phyloP scores from a whole-genome alignment of 2,329 filamentous ascomycete genomes.

The Fusarium transvaalense region DNA sequence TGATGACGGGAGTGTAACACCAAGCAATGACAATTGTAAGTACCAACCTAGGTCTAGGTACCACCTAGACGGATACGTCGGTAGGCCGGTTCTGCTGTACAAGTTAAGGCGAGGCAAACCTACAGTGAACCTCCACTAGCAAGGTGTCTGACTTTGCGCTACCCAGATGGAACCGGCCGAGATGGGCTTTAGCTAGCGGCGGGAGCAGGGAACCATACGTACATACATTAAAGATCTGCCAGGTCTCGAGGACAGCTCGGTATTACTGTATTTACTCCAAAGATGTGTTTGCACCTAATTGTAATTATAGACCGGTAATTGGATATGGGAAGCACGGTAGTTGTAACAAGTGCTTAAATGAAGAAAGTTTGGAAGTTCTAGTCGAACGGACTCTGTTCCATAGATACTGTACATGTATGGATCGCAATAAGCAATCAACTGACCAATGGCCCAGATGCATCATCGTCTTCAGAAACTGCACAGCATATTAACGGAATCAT shows the following conservation, averaged over 20 bases:
- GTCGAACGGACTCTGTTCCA: neutral
- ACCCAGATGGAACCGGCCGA: slow-evolving; percentile 28
- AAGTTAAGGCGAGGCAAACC: neutral
- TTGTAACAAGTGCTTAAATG: neutral
- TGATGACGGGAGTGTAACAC: slow-evolving; percentile 6
- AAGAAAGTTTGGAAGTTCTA: neutral
- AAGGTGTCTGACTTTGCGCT: slow-evolving; percentile 5
- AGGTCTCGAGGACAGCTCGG: neutral
- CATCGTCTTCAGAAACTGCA: neutral
- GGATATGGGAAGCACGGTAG: neutral
- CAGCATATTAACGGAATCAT: slow-evolving; percentile 34
- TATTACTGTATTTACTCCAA: neutral
- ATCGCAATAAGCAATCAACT: neutral
- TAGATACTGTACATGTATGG: neutral
- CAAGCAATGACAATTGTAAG: slow-evolving; percentile 22
- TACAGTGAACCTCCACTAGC: neutral
- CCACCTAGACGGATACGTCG: slow-evolving; percentile 20
- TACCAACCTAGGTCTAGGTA: no score
- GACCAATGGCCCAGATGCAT: neutral
- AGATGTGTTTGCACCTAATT: neutral
- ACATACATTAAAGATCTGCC: slow-evolving; percentile 34
- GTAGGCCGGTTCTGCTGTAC: slow-evolving; percentile 1
- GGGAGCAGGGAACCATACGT: slow-evolving; percentile 32
- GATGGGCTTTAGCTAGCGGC: slow-evolving; percentile 34
- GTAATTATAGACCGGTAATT: neutral